phyloP scores from a whole-genome alignment of 345 rosid species.

The Laguncularia racemosa region DNA sequence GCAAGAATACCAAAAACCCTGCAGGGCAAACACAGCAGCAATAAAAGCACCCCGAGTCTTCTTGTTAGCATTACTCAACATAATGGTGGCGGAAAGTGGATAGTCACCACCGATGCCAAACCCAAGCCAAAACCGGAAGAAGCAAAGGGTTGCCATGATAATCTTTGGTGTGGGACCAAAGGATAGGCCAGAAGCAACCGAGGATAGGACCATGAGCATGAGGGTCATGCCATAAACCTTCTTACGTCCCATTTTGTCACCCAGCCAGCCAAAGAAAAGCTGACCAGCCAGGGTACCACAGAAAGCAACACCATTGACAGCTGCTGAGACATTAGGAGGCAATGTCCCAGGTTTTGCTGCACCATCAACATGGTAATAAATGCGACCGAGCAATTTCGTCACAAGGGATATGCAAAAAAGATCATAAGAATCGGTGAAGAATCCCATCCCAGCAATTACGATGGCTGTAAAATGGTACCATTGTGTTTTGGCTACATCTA shows the following conservation, averaged over 20 bases:
- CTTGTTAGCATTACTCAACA: no score
- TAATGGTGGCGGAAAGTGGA: slow-evolving; percentile 69
- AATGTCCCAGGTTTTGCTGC: slow-evolving; percentile 3
- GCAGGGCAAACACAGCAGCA: no score
- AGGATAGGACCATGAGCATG: slow-evolving; percentile 46
- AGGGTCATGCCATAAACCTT: slow-evolving; percentile 50
- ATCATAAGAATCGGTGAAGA: slow-evolving; percentile 57
- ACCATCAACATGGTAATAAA: slow-evolving; percentile 22
- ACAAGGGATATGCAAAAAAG: slow-evolving; percentile 56
- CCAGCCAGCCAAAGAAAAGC: slow-evolving; percentile 48
- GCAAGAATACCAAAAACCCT: no score
- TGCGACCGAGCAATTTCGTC: slow-evolving; percentile 26
- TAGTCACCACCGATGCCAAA: slow-evolving; percentile 76
- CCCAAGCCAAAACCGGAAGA: slow-evolving; percentile 59
- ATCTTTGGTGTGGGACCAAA: slow-evolving; percentile 38
- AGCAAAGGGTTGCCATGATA: slow-evolving; percentile 45
- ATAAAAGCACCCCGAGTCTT: no score
- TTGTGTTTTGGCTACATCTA: slow-evolving; percentile 42
- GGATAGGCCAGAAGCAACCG: slow-evolving; percentile 59
- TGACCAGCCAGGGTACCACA: slow-evolving; percentile 59
- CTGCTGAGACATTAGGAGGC: slow-evolving; percentile 13
- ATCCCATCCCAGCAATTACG: slow-evolving; percentile 57
- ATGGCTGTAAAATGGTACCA: slow-evolving; percentile 58
- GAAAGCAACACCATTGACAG: slow-evolving; percentile 39
- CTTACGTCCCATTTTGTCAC: slow-evolving; percentile 55